Evolutionary conservation across 176 grass and related monocot genomes (phyloP).

Genomic region (Coix lacrymajobi): DNA sequence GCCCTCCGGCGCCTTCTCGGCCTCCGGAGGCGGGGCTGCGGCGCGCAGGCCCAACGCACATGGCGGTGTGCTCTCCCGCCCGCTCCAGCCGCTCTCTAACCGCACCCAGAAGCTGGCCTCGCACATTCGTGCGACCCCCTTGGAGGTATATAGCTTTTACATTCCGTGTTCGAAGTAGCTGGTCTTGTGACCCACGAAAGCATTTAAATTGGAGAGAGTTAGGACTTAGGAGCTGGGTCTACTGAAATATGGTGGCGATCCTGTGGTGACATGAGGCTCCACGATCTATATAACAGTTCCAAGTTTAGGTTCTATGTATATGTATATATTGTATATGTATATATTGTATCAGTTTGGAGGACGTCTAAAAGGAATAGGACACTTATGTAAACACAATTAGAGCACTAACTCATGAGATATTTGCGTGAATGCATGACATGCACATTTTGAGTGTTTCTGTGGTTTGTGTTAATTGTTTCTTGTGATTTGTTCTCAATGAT

Average conservation of each 20-base stretch:
- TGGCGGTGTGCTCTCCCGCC: constrained; percentile 74
- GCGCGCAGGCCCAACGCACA: constrained; percentile 81
- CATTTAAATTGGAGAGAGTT: background rate
- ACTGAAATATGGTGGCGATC: background rate
- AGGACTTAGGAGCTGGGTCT: background rate
- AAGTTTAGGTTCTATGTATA: background rate
- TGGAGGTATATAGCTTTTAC: constrained; percentile 52
- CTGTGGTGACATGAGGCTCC: background rate
- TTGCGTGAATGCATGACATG: background rate
- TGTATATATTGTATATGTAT: too few relatives aligned
- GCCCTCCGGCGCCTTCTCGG: constrained; percentile 31
- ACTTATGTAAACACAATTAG: background rate
- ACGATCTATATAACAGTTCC: background rate
- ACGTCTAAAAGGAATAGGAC: too few relatives aligned
- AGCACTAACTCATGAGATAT: background rate
- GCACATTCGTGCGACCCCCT: constrained; percentile 62
- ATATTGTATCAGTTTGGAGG: background rate
- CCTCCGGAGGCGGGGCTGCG: constrained; percentile 9
- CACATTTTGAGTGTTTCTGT: background rate
- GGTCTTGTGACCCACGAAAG: background rate
- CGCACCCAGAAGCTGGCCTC: constrained; percentile 70
- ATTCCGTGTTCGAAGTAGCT: too few relatives aligned
- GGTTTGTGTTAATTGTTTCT: background rate
- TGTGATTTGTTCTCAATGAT: constrained; percentile 11
- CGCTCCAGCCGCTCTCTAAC: constrained; percentile 79